These are phyloP conservation scores for Exophiala dermatitidis DNA, from an alignment of 2,329 filamentous ascomycete species.

Conservation along the genomic window DNA sequence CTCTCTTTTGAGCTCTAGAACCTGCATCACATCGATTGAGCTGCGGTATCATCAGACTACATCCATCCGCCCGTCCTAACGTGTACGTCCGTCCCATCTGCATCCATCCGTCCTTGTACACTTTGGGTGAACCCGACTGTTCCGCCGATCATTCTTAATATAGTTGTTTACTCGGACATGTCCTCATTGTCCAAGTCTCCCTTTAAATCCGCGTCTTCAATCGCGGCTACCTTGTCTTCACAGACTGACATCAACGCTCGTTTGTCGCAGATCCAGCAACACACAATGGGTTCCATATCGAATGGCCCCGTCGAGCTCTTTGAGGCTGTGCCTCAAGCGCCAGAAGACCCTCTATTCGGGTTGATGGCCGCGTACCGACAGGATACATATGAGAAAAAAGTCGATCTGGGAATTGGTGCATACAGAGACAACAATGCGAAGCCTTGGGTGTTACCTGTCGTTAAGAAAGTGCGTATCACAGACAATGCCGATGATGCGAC, in stretches of 20 bases:
- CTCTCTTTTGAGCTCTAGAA: not conserved
- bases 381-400: conserved; percentile 69
- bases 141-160: not conserved
- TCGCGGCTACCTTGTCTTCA: conserved; percentile 2
- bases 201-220: not conserved
- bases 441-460: conserved; percentile 93
- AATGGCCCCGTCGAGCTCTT: conserved; percentile 46
- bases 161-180: conserved; percentile 6
- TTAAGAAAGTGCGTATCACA: conserved; percentile 66
- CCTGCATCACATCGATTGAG: not conserved
- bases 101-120: conserved; percentile 2
- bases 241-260: conserved; percentile 35
- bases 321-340: conserved; percentile 77
- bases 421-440: conserved; percentile 94
- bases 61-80: conserved; percentile 1
- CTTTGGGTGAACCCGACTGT: not conserved
- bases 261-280: conserved; percentile 58
- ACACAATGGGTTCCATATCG: conserved; percentile 55
- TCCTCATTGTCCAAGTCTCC: conserved; percentile 13
- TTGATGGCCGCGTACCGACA: conserved; percentile 81
- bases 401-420: conserved; percentile 90
- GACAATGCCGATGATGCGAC: not conserved
- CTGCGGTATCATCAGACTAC: not conserved
- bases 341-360: conserved; percentile 91
- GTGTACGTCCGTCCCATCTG: not conserved